Percentiles rank a stretch among this genome's conserved stretches.
phyloP scores from a whole-genome alignment of 2,329 filamentous ascomycete genomes.

The Hypoxylon sp. region DNA sequence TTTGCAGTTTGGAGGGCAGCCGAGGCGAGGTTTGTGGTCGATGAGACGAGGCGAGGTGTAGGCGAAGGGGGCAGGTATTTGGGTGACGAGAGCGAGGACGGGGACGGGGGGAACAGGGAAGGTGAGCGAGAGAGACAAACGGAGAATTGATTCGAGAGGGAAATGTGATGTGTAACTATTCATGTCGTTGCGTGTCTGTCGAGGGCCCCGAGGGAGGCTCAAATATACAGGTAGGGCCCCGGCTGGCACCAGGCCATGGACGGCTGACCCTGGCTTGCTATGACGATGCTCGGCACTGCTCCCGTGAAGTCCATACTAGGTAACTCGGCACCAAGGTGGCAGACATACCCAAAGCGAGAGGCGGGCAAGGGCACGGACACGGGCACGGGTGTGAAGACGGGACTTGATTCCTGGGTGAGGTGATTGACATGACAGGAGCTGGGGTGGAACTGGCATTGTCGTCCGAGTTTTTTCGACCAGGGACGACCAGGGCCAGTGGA shows the following conservation, averaged over 20 bases:
- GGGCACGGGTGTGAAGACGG: conserved; percentile 15
- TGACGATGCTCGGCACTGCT: conserved; percentile 28
- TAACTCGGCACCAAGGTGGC: conserved; percentile 25
- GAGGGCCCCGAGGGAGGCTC: conserved; percentile 26
- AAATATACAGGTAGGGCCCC: conserved; percentile 22
- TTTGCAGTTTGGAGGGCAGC: conserved; percentile 38
- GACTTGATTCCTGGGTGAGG: conserved; percentile 30
- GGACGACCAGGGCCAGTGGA: conserved; percentile 28
- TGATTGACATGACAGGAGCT: conserved; percentile 38
- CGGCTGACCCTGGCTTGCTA: conserved; percentile 18
- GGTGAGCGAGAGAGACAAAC: too few relatives aligned
- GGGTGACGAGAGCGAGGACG: background rate
- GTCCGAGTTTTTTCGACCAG: conserved; percentile 32
- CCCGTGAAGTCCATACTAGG: conserved; percentile 30
- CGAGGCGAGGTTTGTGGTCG: conserved; percentile 11
- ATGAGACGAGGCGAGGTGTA: conserved; percentile 7
- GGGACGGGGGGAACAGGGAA: too few relatives aligned
- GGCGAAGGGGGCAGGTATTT: background rate
- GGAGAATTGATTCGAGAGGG: conserved; percentile 1
- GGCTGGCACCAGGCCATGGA: conserved; percentile 3
- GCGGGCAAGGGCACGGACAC: conserved; percentile 4
- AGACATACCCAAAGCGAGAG: conserved; percentile 22
- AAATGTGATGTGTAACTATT: conserved; percentile 38
- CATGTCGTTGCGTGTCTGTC: conserved; percentile 23
- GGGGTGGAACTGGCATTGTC: conserved; percentile 30